phyloP scores from a whole-genome alignment of 305 asterid species.

The Lippia alba region DNA sequence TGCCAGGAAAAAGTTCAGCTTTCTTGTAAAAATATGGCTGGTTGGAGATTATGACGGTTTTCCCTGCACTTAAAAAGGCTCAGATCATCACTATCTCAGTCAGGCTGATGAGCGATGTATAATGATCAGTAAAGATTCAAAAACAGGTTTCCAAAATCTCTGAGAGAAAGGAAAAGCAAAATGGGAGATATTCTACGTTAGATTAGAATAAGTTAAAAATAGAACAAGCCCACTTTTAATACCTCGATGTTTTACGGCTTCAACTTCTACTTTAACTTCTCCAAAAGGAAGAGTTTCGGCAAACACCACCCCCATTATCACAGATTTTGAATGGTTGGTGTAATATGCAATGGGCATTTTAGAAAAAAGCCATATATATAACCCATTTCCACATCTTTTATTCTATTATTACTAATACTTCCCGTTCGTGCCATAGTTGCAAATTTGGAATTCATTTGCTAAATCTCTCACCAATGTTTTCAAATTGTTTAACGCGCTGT shows the following conservation, averaged over 20 bases:
- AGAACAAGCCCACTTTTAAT: too few species aligned
- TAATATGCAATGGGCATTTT: neutral
- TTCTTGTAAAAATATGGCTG: constrained; percentile 95
- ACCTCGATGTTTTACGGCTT: too few species aligned
- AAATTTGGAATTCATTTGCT: constrained; percentile 30
- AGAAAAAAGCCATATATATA: neutral
- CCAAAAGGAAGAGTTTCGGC: too few species aligned
- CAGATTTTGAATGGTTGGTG: too few species aligned
- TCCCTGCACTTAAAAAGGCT: constrained; percentile 60
- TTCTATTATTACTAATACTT: too few species aligned
- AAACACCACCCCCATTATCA: too few species aligned
- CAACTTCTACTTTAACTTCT: too few species aligned
- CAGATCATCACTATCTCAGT: constrained; percentile 34
- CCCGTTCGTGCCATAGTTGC: constrained; percentile 23
- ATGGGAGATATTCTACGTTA: too few species aligned
- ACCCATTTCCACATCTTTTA: neutral
- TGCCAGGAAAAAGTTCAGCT: constrained; percentile 92
- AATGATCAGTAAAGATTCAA: neutral
- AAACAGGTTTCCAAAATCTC: neutral
- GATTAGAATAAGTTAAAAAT: too few species aligned
- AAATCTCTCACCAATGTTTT: constrained; percentile 78
- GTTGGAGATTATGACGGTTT: constrained; percentile 83
- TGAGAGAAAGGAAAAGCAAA: too few species aligned
- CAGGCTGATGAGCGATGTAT: constrained; percentile 5
- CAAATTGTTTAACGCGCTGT: constrained; percentile 77